Conservation (phyloP, 1,284 basidiomycete genomes). For the Ganoderma boninense region DNA sequence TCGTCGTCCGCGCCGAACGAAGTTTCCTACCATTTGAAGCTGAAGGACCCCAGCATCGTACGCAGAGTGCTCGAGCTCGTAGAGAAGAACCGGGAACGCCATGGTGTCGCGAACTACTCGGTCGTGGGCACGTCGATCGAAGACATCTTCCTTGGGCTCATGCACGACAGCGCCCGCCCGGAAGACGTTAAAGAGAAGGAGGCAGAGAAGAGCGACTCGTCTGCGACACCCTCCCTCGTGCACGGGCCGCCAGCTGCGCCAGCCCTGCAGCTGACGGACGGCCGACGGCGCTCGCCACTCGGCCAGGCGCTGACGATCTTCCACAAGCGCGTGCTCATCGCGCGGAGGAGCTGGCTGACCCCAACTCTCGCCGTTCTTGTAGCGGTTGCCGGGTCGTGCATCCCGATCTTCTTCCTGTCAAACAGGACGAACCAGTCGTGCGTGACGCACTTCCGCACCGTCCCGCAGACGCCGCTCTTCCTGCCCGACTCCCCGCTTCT, state of each 20-base stretch:
- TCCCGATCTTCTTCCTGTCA: slow-evolving; percentile 72
- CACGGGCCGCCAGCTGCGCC: slow-evolving; percentile 21
- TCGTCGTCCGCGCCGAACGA: slow-evolving; percentile 50
- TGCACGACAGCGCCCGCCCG: slow-evolving; percentile 54
- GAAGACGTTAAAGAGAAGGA: slow-evolving; percentile 30
- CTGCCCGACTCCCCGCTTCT: slow-evolving; percentile 53
- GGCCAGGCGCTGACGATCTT: slow-evolving; percentile 75
- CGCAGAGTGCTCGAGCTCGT: slow-evolving; percentile 64
- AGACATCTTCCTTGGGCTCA: slow-evolving; percentile 81
- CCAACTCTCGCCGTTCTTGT: slow-evolving; percentile 68
- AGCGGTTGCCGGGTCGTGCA: slow-evolving; percentile 68
- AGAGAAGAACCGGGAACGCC: slow-evolving; percentile 49
- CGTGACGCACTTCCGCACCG: slow-evolving; percentile 45
- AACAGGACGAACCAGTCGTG: slow-evolving; percentile 58
- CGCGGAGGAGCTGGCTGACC: slow-evolving; percentile 73
- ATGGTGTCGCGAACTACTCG: slow-evolving; percentile 63
- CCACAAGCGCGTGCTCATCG: slow-evolving; percentile 73
- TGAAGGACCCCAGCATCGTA: slow-evolving; percentile 62
- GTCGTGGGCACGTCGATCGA: slow-evolving; percentile 80
- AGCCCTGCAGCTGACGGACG: slow-evolving; percentile 54
- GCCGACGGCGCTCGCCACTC: slow-evolving; percentile 58
- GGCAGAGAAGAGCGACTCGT: slow-evolving; percentile 27
- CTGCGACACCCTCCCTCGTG: slow-evolving; percentile 26
- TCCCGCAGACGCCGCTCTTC: slow-evolving; percentile 54
- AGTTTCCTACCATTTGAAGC: slow-evolving; percentile 62